Evolutionary conservation across 106 monocot genomes (phyloP), one percentile per base, ranked within the genome.

Genomic region (Iris macrosiphon): DNA sequence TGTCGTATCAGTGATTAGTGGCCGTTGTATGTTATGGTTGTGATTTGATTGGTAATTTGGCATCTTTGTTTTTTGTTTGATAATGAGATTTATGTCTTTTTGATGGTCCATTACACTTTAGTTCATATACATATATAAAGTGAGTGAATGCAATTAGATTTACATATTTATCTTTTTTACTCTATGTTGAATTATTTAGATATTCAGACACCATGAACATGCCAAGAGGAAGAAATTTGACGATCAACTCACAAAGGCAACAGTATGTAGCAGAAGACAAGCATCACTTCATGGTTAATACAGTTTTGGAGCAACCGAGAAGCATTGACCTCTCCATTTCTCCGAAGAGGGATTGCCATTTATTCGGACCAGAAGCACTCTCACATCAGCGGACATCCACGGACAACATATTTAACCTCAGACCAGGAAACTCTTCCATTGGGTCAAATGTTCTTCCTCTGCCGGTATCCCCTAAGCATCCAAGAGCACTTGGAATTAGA

Each of bases 161-260:
- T 42, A 29, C 6, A 45, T 34, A 19, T 48, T 25, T 49, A 39
- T 26, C 24, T 41, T n/a, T 32, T 21, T 61, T 10, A 52, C 12
- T 25, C 24, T 53, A 61, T 67, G 37, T 52, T 69, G 12, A 34
- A 63, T 31, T 24, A 33, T 34, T 23, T 57, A 93, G 93, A 56
- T 57, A 66, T 40, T 11, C 74, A 30, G 92, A 87, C 3, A 52
- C 74, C 26, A 56, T 61, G 10, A 66, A 60, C 59, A 57, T 43
- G 26, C 52, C 66, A 14, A 77, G 65, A 39, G 75, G 60, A 18
- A 75, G 83, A 60, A 59, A 47, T 60, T 17, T 49, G 11, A 46
- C 27, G 31, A 31, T 55, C 7, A 79, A 67, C 15, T 61, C 32
- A 7, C 63, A 50, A 19, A 67, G 59, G 45, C 48, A 66, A 23